phyloP scores from a whole-genome alignment of 805 yeast genomes.

The Cephaloascus fragrans region DNA sequence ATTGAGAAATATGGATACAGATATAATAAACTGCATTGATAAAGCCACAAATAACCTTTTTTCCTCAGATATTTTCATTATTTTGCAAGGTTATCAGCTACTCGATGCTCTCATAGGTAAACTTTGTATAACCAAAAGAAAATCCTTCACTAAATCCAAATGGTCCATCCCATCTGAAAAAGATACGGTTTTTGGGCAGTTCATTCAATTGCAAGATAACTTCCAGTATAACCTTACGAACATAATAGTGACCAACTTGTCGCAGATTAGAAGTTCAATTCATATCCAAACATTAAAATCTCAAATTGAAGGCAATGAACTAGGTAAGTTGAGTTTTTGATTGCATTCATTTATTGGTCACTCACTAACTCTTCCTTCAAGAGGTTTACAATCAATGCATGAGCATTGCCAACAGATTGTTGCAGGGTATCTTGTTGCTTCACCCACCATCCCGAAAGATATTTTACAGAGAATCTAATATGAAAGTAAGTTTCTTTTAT shows the following conservation, averaged over 20 bases:
- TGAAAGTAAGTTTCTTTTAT: constrained; percentile 24
- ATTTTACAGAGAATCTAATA: constrained; percentile 31
- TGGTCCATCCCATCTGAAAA: constrained; percentile 13
- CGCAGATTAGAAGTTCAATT: constrained; percentile 1
- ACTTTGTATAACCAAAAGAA: constrained; percentile 4
- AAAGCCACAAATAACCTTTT: not conserved
- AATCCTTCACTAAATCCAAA: constrained; percentile 5
- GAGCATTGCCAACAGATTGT: constrained; percentile 17
- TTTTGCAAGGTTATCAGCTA: constrained; percentile 3
- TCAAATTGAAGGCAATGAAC: not conserved
- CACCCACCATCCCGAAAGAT: constrained; percentile 46
- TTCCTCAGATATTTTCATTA: not conserved
- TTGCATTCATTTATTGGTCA: too few species aligned
- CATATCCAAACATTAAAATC: not conserved
- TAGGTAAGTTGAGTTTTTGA: not conserved
- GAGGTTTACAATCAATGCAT: constrained; percentile 4
- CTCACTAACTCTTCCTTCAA: not conserved
- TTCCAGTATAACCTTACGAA: constrained; percentile 41
- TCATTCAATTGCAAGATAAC: constrained; percentile 38
- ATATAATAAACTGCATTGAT: not conserved
- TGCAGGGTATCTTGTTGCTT: constrained; percentile 52
- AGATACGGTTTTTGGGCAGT: constrained; percentile 23
- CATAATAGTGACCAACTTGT: constrained; percentile 18
- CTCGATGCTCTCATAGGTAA: constrained; percentile 6
- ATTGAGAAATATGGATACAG: not conserved